Conservation (phyloP, 768 basidiomycete genomes). For the Artomyces pyxidatus region DNA sequence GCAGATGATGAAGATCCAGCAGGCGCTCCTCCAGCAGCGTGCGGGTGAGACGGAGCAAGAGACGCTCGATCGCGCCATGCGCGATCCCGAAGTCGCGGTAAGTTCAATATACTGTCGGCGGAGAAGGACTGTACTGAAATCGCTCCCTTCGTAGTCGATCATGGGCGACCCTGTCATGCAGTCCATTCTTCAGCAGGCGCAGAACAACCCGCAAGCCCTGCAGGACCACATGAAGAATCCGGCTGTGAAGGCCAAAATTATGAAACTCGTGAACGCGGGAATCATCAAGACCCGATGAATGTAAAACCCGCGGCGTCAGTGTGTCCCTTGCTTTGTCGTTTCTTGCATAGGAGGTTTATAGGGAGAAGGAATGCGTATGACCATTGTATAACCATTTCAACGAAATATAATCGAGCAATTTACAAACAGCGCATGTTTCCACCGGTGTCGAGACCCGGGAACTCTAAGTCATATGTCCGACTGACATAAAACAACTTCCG, state of each 20-base stretch:
- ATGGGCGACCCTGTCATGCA: slow-evolving; percentile 93
- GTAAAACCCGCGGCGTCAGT: not conserved
- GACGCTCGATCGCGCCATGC: slow-evolving; percentile 89
- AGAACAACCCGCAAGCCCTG: slow-evolving; percentile 78
- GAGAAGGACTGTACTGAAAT: not conserved
- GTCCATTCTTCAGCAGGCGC: slow-evolving; percentile 90
- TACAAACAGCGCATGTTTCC: not conserved
- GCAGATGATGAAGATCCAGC: slow-evolving; percentile 73
- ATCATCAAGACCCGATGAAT: slow-evolving; percentile 80
- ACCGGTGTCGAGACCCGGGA: too few relatives aligned
- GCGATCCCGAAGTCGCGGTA: slow-evolving; percentile 93
- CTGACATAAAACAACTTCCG: too few relatives aligned
- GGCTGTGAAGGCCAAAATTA: slow-evolving; percentile 68
- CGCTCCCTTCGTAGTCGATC: slow-evolving; percentile 42
- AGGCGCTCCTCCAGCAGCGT: slow-evolving; percentile 71
- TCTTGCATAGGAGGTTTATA: not conserved
- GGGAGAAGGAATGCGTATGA: not conserved
- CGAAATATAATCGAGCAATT: not conserved
- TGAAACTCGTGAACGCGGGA: slow-evolving; percentile 87
- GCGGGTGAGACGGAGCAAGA: slow-evolving; percentile 86
- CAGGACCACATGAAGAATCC: slow-evolving; percentile 98
- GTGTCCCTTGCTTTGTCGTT: not conserved
- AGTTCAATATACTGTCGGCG: slow-evolving; percentile 22
- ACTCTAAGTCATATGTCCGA: too few relatives aligned
- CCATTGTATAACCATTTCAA: not conserved